Evolutionary conservation across 2,329 filamentous ascomycete genomes (phyloP).

Genomic region (Trichoderma cornu-damae): DNA sequence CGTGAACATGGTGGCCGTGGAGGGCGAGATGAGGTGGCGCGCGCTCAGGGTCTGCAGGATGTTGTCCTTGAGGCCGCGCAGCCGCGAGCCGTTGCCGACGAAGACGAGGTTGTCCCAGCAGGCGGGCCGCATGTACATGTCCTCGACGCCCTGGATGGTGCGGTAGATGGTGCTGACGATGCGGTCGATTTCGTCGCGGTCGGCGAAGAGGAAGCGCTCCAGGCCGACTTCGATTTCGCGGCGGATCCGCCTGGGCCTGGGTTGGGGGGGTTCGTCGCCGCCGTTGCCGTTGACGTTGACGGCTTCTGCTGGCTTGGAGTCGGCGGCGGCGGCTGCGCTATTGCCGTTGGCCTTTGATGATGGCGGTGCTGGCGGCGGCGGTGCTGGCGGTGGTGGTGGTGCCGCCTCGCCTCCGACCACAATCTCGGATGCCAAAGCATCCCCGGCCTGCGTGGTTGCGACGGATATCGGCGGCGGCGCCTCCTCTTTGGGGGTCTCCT

Average conservation of each 20-base stretch:
- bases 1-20: conserved; percentile 92
- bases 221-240: conserved; percentile 70
- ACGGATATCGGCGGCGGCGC: not conserved
- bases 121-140: conserved; percentile 75
- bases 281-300: too few species aligned
- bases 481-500: conserved; percentile 41
- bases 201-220: conserved; percentile 67
- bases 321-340: not conserved
- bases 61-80: conserved; percentile 80
- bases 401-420: not conserved
- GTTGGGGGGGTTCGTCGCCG: conserved; percentile 33
- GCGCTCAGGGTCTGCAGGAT: conserved; percentile 72
- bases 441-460: too few species aligned
- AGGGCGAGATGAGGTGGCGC: conserved; percentile 86
- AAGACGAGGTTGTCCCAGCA: conserved; percentile 93
- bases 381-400: not conserved
- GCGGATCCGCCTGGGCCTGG: conserved; percentile 52
- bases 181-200: conserved; percentile 69
- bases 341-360: not conserved
- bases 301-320: not conserved
- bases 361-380: not conserved
- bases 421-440: not conserved
- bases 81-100: conserved; percentile 75
- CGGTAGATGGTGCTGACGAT: conserved; percentile 81
- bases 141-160: conserved; percentile 75